Conservation (phyloP, 306 rosid species). For the Citrullus colocynthis region DNA sequence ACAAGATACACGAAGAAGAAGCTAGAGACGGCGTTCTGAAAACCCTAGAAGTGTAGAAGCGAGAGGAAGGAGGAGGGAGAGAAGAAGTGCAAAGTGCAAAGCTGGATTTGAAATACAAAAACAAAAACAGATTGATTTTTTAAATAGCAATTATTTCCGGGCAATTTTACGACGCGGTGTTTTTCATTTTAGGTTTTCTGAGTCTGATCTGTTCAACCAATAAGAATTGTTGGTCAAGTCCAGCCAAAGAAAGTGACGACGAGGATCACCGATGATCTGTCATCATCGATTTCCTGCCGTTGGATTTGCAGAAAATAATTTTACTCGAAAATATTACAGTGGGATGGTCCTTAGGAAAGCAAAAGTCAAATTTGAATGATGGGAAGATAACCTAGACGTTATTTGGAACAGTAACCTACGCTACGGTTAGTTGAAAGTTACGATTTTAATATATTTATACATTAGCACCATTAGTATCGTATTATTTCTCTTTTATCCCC, state of each 20-base stretch:
- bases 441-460: not conserved
- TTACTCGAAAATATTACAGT: not conserved
- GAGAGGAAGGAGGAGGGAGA: not conserved
- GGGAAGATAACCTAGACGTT: not conserved
- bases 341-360: not conserved
- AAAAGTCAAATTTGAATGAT: constrained; percentile 7
- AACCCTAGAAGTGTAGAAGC: constrained; percentile 1
- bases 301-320: not conserved
- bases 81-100: not conserved
- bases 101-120: constrained; percentile 5
- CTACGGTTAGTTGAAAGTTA: not conserved
- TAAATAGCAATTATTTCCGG: not conserved
- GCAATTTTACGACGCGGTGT: not conserved
- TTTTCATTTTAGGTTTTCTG: not conserved
- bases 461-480: not conserved
- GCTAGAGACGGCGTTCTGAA: constrained; percentile 4
- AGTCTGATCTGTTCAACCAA: not conserved
- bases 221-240: not conserved
- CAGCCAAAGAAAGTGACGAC: not conserved
- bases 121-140: constrained; percentile 1
- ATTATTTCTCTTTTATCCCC: not conserved
- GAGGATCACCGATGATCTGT: not conserved
- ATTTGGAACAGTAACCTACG: not conserved
- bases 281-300: not conserved
- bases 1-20: not conserved